Evolutionary conservation across 2,329 filamentous ascomycete genomes (phyloP).

Genomic region (Fusarium torreyae): DNA sequence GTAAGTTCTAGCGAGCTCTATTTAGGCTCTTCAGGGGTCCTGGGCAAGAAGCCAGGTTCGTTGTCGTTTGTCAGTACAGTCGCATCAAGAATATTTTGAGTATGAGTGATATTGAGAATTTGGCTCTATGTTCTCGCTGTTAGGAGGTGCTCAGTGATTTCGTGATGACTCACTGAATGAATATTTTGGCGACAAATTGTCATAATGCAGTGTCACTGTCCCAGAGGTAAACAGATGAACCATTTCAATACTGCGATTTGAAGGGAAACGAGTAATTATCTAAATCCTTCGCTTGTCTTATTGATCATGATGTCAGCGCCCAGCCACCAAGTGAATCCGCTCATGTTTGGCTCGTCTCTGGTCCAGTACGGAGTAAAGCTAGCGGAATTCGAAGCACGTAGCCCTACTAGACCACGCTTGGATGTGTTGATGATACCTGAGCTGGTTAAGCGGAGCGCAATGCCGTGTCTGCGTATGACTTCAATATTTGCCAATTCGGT

Average conservation of each 20-base stretch:
- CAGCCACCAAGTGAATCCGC: slow-evolving; percentile 37
- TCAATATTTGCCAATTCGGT: slow-evolving; percentile 22
- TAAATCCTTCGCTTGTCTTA: slow-evolving; percentile 30
- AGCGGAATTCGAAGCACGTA: slow-evolving; percentile 14
- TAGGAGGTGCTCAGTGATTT: no score
- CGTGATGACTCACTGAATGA: no score
- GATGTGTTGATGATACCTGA: slow-evolving; percentile 18
- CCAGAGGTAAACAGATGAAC: slow-evolving; percentile 16
- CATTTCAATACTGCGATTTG: slow-evolving; percentile 18
- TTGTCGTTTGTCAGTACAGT: slow-evolving; percentile 22
- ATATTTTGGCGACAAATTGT: no score
- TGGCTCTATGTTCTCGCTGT: neutral
- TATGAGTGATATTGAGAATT: neutral
- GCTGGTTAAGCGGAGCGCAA: slow-evolving; percentile 42
- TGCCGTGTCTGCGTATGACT: slow-evolving; percentile 41
- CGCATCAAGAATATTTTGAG: neutral
- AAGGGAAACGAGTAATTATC: slow-evolving; percentile 27
- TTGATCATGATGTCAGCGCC: slow-evolving; percentile 45
- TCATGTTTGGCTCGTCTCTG: slow-evolving; percentile 21
- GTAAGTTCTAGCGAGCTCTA: slow-evolving; percentile 33
- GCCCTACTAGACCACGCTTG: slow-evolving; percentile 30
- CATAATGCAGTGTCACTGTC: slow-evolving; percentile 1
- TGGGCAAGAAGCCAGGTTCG: slow-evolving; percentile 11
- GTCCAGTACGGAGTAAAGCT: slow-evolving; percentile 25
- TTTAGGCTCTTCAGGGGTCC: slow-evolving; percentile 34